phyloP scores from a whole-genome alignment of 306 rosid genomes.

The Vigna radiata region DNA sequence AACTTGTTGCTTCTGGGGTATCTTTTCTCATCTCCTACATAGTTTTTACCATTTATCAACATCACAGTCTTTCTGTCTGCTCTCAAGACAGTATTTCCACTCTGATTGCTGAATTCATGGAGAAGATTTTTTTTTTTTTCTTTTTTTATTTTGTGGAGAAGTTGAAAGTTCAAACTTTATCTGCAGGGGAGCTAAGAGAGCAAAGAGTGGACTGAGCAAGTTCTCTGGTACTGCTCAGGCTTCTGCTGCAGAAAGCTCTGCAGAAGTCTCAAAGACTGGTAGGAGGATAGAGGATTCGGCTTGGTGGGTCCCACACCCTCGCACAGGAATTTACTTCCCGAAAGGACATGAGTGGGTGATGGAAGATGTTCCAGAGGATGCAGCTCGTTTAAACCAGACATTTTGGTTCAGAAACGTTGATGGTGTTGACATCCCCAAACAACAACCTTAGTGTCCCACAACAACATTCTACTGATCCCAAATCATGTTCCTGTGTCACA shows the following conservation, averaged over 20 bases:
- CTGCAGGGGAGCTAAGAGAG: conserved; percentile 45
- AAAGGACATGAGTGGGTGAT: conserved; percentile 76
- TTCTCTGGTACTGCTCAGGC: conserved; percentile 5
- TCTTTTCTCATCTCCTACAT: neutral
- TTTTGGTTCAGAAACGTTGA: conserved; percentile 71
- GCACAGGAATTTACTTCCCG: conserved; percentile 76
- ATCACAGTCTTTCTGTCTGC: too few relatives aligned
- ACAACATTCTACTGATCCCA: neutral
- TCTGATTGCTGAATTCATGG: too few relatives aligned
- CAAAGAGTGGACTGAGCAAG: conserved; percentile 38
- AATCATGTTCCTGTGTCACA: neutral
- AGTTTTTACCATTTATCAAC: too few relatives aligned
- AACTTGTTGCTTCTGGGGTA: conserved; percentile 49
- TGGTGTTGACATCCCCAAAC: conserved; percentile 50
- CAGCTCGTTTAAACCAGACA: conserved; percentile 55
- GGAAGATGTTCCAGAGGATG: conserved; percentile 66
- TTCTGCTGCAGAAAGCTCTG: neutral
- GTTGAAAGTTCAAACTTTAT: neutral
- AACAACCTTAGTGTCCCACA: neutral
- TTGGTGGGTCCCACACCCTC: conserved; percentile 73
- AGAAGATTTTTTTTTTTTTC: neutral
- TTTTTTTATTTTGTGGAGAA: neutral
- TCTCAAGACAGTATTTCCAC: too few relatives aligned
- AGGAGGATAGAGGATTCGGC: conserved; percentile 34
- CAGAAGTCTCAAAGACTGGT: conserved; percentile 1